Conservation (phyloP, 2,329 filamentous ascomycete species). For the Alternaria sp. region DNA sequence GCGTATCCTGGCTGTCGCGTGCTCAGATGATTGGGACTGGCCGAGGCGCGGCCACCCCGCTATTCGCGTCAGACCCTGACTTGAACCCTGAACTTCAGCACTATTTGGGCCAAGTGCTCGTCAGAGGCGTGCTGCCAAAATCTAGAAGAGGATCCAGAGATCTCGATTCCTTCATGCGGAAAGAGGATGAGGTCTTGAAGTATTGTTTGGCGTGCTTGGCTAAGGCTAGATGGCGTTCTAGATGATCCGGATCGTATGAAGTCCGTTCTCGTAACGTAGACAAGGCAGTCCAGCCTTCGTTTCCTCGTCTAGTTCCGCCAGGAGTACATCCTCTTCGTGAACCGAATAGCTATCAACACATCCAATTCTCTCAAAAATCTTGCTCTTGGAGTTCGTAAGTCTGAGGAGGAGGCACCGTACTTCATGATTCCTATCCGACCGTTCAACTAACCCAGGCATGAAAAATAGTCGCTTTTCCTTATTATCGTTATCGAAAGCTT, state of each 20-base stretch:
- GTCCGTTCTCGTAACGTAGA: conserved; percentile 15
- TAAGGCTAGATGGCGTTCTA: conserved; percentile 5
- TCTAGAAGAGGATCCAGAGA: background rate
- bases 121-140: conserved; percentile 5
- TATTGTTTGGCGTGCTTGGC: background rate
- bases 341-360: too few species aligned
- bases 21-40: conserved; percentile 16
- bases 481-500: background rate
- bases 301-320: too few species aligned
- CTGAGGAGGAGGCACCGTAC: too few species aligned
- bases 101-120: conserved; percentile 4
- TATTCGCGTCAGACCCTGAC: conserved; percentile 1
- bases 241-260: conserved; percentile 21
- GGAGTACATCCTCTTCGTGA: too few species aligned
- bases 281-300: too few species aligned
- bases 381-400: too few species aligned
- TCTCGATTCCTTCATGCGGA: background rate
- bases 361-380: too few species aligned
- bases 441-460: too few species aligned
- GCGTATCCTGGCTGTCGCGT: conserved; percentile 15
- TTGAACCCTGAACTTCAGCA: conserved; percentile 15
- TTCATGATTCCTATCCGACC: too few species aligned
- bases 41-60: conserved; percentile 8
- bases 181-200: background rate
- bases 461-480: background rate